Evolutionary conservation across 495 filamentous ascomycete genomes (phyloP), one percentile per base, ranked within the genome.

Genomic region (Penicillium odoratum): DNA sequence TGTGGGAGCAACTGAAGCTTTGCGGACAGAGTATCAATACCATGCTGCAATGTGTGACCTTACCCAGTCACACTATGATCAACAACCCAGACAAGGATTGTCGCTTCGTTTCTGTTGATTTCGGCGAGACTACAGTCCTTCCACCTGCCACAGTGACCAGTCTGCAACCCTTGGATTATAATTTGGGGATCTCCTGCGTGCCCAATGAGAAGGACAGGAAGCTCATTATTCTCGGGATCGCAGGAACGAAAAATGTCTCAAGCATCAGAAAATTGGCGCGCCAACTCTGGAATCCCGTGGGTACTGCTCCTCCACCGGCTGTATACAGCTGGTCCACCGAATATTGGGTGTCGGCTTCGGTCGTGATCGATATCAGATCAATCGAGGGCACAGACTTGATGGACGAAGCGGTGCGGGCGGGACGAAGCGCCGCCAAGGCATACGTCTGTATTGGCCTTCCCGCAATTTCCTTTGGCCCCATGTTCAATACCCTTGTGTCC

Each of bases 1-100:
- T 51, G 31, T 55, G 51, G 57, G 57, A 55, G 34, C 51, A 55
- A 36, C 53, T 44, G 18, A 59, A 53, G 56, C 56, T 54, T 44
- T 54, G 44, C 29, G 56, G 56, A 30, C 56, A 59, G 44, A 44
- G 42, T 44, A 44, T 44, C 16, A 44, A 44, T 5, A 44, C 7
- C 42, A 44, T 25, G 11, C 42, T 56, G 8, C 26, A 49, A 11
- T 56, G 34, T 11, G 34, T 21, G 5, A 44, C 15, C 21, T 44
- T 25, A 18, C n/a, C 42, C n/a, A 44, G n/a, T 4, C 21, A 21
- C 10, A 44, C n/a, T 44, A n/a, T 44, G 16, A 5, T 25, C n/a
- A 18, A 44, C 16, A 48, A 45, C 43, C 53, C 31, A 48, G 26
- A 56, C 44, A 46, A 48, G 38, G 44, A 43, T 29, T 16, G 28